Evolutionary conservation across 306 rosid genomes (phyloP).

Genomic region (Urtica urens): DNA sequence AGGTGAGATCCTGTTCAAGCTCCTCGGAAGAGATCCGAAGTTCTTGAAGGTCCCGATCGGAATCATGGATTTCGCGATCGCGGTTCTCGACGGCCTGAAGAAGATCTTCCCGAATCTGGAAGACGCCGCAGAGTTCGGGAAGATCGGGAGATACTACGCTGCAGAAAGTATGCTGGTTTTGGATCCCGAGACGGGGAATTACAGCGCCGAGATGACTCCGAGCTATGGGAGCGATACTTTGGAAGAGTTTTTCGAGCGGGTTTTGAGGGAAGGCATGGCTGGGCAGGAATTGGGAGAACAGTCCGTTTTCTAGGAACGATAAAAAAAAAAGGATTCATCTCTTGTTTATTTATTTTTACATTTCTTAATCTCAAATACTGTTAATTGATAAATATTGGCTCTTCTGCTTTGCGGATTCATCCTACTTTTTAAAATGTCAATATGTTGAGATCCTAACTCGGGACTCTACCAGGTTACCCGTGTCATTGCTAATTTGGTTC

Average conservation of each 20-base stretch:
- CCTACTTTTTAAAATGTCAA: too few relatives aligned
- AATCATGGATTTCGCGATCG: conserved; percentile 86
- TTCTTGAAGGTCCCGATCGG: conserved; percentile 88
- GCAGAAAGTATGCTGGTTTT: conserved; percentile 87
- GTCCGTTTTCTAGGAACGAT: conserved; percentile 43
- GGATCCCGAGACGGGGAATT: conserved; percentile 83
- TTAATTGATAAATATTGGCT: too few relatives aligned
- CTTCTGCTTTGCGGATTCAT: too few relatives aligned
- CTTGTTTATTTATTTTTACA: too few relatives aligned
- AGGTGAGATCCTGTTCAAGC: conserved; percentile 73
- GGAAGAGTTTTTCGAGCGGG: conserved; percentile 72
- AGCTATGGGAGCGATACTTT: conserved; percentile 89
- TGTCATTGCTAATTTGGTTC: too few relatives aligned
- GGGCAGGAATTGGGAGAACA: conserved; percentile 98
- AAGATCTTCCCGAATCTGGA: conserved; percentile 74
- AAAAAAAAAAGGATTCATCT: too few relatives aligned
- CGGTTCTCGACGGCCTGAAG: conserved; percentile 59
- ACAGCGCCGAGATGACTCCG: conserved; percentile 82
- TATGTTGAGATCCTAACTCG: too few relatives aligned
- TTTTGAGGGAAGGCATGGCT: conserved; percentile 83
- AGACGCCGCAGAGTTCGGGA: conserved; percentile 89
- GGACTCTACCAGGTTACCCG: too few relatives aligned
- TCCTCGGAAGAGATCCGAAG: conserved; percentile 69
- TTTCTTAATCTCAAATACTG: too few relatives aligned
- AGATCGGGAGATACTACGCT: conserved; percentile 94